phyloP scores from a whole-genome alignment of 2,329 filamentous ascomycete genomes.

The Knufia fluminis region DNA sequence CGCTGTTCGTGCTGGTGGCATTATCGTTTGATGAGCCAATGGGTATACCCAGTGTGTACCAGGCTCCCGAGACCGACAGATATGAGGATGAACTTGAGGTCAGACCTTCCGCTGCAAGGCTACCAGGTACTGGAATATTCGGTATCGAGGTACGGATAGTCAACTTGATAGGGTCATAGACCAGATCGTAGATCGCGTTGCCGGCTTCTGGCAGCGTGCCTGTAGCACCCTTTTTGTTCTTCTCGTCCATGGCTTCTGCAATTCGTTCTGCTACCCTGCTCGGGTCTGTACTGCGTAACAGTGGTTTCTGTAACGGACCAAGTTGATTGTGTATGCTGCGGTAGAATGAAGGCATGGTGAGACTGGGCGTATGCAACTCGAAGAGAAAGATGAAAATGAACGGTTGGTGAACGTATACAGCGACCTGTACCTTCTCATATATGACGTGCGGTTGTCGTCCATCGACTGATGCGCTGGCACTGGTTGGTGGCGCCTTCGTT shows the following conservation, averaged over 20 bases:
- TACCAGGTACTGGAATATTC: slow-evolving; percentile 50
- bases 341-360: slow-evolving; percentile 37
- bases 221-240: slow-evolving; percentile 8
- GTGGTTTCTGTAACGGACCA: slow-evolving; percentile 38
- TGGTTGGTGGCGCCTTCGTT: slow-evolving; percentile 13
- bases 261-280: slow-evolving; percentile 33
- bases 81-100: slow-evolving; percentile 9
- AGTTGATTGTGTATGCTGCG: slow-evolving; percentile 41
- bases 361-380: slow-evolving; percentile 32
- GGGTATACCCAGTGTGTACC: slow-evolving; percentile 23
- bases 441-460: slow-evolving; percentile 13
- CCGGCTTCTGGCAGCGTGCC: slow-evolving; percentile 29
- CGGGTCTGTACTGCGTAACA: slow-evolving; percentile 39
- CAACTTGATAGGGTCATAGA: slow-evolving; percentile 50
- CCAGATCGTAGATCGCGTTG: slow-evolving; percentile 46
- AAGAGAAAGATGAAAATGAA: slow-evolving; percentile 45
- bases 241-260: slow-evolving; percentile 15
- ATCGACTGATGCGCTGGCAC: slow-evolving; percentile 18
- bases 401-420: slow-evolving; percentile 33
- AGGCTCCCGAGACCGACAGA: slow-evolving; percentile 12
- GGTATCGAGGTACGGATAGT: slow-evolving; percentile 54
- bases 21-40: slow-evolving; percentile 9
- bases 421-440: slow-evolving; percentile 20
- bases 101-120: slow-evolving; percentile 19
- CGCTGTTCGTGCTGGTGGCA: not conserved